These are phyloP conservation scores for Trametes polyzona DNA, from an alignment of 1,284 basidiomycete species.

Conservation along the genomic window DNA sequence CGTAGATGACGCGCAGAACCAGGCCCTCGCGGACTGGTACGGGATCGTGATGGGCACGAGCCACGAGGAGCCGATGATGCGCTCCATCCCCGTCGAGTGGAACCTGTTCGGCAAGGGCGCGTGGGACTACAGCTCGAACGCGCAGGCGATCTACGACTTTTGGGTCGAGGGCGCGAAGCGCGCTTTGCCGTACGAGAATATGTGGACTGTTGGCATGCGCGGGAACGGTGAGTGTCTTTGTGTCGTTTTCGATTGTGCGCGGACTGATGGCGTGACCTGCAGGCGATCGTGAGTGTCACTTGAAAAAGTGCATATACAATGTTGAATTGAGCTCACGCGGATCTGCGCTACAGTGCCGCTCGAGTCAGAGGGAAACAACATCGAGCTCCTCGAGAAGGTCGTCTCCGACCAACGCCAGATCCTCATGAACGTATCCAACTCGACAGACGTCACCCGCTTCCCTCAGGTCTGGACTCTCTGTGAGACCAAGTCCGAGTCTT, in stretches of 20 bases:
- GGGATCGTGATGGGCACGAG: constrained; percentile 76
- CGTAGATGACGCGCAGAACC: constrained; percentile 69
- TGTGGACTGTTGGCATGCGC: constrained; percentile 70
- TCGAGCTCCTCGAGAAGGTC: constrained; percentile 56
- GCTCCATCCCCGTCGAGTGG: constrained; percentile 65
- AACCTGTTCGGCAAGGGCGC: constrained; percentile 53
- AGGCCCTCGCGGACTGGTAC: constrained; percentile 65
- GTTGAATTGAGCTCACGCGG: background rate
- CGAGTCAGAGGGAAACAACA: constrained; percentile 47
- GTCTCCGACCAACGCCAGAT: constrained; percentile 67
- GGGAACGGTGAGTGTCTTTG: constrained; percentile 55
- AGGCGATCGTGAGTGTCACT: constrained; percentile 34
- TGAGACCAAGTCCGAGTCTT: constrained; percentile 34
- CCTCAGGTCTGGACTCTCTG: constrained; percentile 72
- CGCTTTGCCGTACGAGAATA: constrained; percentile 57
- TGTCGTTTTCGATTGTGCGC: background rate
- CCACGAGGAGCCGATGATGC: constrained; percentile 71
- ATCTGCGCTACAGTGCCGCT: constrained; percentile 51
- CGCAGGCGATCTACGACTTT: constrained; percentile 57
- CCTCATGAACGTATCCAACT: constrained; percentile 57
- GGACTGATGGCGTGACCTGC: background rate
- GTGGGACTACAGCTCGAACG: constrained; percentile 65
- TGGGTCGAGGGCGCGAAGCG: constrained; percentile 64
- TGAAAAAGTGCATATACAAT: background rate
- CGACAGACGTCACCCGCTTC: constrained; percentile 51